Evolutionary conservation across 495 filamentous ascomycete species (phyloP).

Genomic region (Penicillium cataractarum): DNA sequence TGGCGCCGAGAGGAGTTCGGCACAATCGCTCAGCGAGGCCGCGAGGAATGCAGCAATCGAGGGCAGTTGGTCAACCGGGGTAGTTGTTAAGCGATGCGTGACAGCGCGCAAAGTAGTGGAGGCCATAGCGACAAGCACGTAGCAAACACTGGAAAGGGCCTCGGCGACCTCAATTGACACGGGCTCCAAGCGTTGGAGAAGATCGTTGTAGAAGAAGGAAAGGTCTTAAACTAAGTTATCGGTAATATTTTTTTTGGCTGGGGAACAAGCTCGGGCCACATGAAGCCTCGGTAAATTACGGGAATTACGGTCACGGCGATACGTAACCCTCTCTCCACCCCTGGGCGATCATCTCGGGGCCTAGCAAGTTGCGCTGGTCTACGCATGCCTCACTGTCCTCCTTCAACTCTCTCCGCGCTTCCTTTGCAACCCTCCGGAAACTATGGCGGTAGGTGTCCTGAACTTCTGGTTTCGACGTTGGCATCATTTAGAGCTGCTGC

Average conservation of each 20-base stretch:
- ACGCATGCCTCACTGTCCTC: constrained; percentile 19
- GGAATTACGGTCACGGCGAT: constrained; percentile 19
- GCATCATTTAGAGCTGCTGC: neutral
- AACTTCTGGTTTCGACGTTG: neutral
- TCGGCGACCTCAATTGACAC: constrained; percentile 7
- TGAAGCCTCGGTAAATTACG: constrained; percentile 45
- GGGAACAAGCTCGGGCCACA: constrained; percentile 27
- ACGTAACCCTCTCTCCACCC: constrained; percentile 28
- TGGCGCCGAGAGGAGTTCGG: constrained; percentile 57
- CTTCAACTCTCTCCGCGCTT: constrained; percentile 28
- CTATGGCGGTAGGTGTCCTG: constrained; percentile 42
- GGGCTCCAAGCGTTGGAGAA: neutral
- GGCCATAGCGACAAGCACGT: constrained; percentile 19
- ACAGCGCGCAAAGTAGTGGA: constrained; percentile 58
- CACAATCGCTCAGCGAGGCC: constrained; percentile 62
- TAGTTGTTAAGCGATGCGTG: constrained; percentile 67
- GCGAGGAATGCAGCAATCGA: constrained; percentile 63
- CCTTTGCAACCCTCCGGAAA: constrained; percentile 26
- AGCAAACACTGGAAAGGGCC: neutral
- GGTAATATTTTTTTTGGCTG: constrained; percentile 27
- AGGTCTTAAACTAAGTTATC: constrained; percentile 17
- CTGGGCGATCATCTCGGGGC: constrained; percentile 28
- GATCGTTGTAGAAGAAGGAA: constrained; percentile 10
- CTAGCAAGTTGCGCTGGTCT: constrained; percentile 11
- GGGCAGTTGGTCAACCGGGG: constrained; percentile 65